Percentiles rank a stretch among this genome's conserved stretches.
phyloP scores from a whole-genome alignment of 805 yeast genomes.

The Pichia eremophila region DNA sequence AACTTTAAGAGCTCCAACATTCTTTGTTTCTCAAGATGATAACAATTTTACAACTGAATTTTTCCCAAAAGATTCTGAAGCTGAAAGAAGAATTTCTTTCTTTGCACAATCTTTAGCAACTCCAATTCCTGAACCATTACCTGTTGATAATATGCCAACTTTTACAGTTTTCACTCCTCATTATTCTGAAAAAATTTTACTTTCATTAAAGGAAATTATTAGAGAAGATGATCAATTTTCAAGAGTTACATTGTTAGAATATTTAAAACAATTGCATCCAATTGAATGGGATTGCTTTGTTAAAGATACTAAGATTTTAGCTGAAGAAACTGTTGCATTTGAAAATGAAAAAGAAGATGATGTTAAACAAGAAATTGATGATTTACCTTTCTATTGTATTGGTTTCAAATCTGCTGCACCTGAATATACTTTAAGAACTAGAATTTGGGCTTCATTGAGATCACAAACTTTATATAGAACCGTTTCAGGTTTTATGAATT shows the following conservation, averaged over 20 bases:
- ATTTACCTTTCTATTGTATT: conserved; percentile 87
- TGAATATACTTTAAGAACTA: conserved; percentile 88
- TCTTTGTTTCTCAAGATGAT: conserved; percentile 97
- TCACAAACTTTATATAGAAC: conserved; percentile 96
- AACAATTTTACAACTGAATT: conserved; percentile 90
- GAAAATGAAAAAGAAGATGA: conserved; percentile 57
- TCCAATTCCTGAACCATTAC: conserved; percentile 97
- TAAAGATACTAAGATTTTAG: conserved; percentile 88
- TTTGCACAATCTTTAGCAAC: conserved; percentile 98
- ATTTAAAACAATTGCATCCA: conserved; percentile 90
- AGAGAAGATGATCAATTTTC: conserved; percentile 96
- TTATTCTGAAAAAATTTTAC: conserved; percentile 85
- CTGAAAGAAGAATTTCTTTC: conserved; percentile 98
- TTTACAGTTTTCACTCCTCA: conserved; percentile 96
- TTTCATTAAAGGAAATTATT: conserved; percentile 91
- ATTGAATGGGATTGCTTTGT: conserved; percentile 98
- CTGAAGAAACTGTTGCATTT: conserved; percentile 85
- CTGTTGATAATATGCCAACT: conserved; percentile 99
- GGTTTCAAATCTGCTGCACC: conserved; percentile 98
- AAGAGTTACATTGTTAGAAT: conserved; percentile 87
- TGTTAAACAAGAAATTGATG: conserved; percentile 78
- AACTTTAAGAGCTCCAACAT: conserved; percentile 97
- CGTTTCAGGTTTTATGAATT: conserved; percentile 97
- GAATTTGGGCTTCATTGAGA: conserved; percentile 98
- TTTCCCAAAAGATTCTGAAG: conserved; percentile 95